Evolutionary conservation across 2,329 filamentous ascomycete species (phyloP).

Genomic region (Emericellopsis cladophorae): DNA sequence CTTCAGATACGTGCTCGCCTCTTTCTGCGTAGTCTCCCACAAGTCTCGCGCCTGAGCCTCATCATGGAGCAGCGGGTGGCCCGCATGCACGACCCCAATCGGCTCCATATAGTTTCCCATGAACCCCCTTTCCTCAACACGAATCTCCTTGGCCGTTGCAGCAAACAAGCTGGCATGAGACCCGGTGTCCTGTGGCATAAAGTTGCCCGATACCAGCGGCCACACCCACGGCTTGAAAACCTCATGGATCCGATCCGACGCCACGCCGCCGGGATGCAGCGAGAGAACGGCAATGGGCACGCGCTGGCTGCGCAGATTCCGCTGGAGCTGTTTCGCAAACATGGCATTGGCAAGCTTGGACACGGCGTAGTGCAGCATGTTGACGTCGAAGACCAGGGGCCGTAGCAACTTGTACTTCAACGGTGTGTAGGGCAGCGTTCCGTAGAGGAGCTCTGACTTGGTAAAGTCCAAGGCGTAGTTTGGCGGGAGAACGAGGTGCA

Average conservation of each 20-base stretch:
- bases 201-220: not conserved
- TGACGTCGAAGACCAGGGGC: constrained; percentile 5
- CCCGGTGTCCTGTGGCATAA: constrained; percentile 6
- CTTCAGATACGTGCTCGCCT: constrained; percentile 6
- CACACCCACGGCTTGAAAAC: constrained; percentile 4
- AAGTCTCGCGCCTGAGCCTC: constrained; percentile 4
- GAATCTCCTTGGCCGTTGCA: constrained; percentile 7
- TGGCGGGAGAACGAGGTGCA: constrained; percentile 6
- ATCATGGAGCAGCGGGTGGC: constrained; percentile 6
- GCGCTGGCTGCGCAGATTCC: constrained; percentile 5
- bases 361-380: constrained; percentile 11
- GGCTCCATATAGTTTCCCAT: constrained; percentile 9
- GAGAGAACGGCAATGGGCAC: constrained; percentile 7
- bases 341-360: constrained; percentile 10
- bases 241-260: not conserved
- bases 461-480: constrained; percentile 9
- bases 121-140: constrained; percentile 3
- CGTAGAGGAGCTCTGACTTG: constrained; percentile 3
- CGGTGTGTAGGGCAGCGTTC: constrained; percentile 5
- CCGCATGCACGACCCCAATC: constrained; percentile 3
- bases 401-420: constrained; percentile 4
- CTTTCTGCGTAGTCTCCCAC: constrained; percentile 7
- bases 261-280: constrained; percentile 8
- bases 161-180: constrained; percentile 8
- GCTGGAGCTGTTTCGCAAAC: constrained; percentile 10